A percentile compares a stretch with the other conserved stretches of the same genome.
Conservation (phyloP, 139 green algal species). For the Nannochloris sp. region DNA sequence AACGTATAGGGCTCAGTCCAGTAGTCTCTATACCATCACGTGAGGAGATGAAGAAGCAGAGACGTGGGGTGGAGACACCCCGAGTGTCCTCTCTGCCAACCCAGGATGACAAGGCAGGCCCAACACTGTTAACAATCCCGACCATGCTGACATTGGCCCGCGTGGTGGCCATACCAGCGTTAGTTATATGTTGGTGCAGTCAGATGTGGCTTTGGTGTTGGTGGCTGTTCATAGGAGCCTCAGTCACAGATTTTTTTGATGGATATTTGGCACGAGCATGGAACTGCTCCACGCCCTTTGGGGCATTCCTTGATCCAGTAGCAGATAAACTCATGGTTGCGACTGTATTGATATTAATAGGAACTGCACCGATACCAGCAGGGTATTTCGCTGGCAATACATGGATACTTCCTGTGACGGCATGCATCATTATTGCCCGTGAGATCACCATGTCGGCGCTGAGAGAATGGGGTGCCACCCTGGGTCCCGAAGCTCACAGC, state of each 20-base stretch:
- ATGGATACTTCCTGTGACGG: constrained; percentile 61
- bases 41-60: neutral
- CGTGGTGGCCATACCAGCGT: constrained; percentile 68
- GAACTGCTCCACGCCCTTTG: constrained; percentile 66
- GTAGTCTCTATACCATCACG: neutral
- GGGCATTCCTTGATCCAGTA: constrained; percentile 91
- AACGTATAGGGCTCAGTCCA: too few relatives aligned
- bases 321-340: constrained; percentile 93
- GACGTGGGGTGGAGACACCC: neutral
- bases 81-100: neutral
- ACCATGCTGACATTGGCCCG: constrained; percentile 77
- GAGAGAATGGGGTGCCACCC: constrained; percentile 76
- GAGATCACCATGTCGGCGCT: constrained; percentile 90
- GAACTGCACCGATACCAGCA: constrained; percentile 46
- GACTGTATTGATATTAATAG: constrained; percentile 66
- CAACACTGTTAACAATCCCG: constrained; percentile 70
- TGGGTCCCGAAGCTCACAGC: constrained; percentile 54
- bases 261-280: constrained; percentile 71
- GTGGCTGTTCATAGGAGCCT: constrained; percentile 67
- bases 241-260: constrained; percentile 90
- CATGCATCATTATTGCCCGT: constrained; percentile 69
- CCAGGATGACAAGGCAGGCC: neutral
- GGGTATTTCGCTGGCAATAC: constrained; percentile 54
- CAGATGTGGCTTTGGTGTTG: constrained; percentile 57
- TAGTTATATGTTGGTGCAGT: constrained; percentile 38